phyloP scores from a whole-genome alignment of 495 filamentous ascomycete genomes.

The Rostrohypoxylon terebratum region DNA sequence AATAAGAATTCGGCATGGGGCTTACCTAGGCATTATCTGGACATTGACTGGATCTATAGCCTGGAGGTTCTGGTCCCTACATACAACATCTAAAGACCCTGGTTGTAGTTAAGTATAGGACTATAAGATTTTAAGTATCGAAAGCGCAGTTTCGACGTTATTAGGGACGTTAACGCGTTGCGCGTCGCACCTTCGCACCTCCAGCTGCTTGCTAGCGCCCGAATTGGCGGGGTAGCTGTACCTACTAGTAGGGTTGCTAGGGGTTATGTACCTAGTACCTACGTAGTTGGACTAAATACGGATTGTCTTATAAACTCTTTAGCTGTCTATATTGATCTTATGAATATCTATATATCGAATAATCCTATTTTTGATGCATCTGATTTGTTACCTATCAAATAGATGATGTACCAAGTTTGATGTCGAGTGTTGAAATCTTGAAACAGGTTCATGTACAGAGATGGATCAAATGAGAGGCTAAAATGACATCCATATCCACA shows the following conservation, averaged over 20 bases:
- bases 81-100: background rate
- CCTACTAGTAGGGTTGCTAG: background rate
- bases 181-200: constrained; percentile 22
- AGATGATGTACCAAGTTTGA: too few relatives aligned
- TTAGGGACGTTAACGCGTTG: constrained; percentile 36
- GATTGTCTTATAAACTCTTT: background rate
- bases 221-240: constrained; percentile 20
- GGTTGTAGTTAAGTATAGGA: constrained; percentile 5
- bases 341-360: too few relatives aligned
- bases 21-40: constrained; percentile 63
- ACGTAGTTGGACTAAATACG: background rate
- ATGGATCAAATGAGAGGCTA: too few relatives aligned
- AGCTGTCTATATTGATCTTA: background rate
- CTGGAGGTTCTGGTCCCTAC: constrained; percentile 12
- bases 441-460: too few relatives aligned
- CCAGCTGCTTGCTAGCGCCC: background rate
- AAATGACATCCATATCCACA: too few relatives aligned
- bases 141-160: constrained; percentile 7
- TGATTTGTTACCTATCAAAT: too few relatives aligned
- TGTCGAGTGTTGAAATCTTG: too few relatives aligned
- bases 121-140: too few relatives aligned
- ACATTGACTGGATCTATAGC: constrained; percentile 47
- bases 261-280: background rate
- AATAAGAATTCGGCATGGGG: constrained; percentile 12
- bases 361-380: too few relatives aligned